phyloP scores from a whole-genome alignment of 768 basidiomycete genomes.

The Mycena haematopus region DNA sequence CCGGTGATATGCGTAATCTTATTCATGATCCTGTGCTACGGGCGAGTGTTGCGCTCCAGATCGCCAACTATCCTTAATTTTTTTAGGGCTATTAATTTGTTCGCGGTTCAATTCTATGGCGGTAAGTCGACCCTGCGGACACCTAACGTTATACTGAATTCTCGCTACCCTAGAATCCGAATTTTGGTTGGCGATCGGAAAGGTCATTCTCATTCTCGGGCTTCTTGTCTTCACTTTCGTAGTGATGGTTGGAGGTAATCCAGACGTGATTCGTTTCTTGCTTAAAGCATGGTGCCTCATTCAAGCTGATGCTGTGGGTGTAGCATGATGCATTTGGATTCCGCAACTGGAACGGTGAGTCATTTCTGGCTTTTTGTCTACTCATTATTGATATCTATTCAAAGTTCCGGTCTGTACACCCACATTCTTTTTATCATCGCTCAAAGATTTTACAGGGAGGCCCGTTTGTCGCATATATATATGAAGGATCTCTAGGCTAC shows the following conservation, averaged over 20 bases:
- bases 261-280: not conserved
- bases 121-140: constrained; percentile 35
- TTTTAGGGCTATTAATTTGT: constrained; percentile 50
- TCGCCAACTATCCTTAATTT: not conserved
- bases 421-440: not conserved
- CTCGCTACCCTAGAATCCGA: constrained; percentile 48
- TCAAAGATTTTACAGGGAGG: constrained; percentile 37
- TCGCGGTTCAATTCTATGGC: constrained; percentile 56
- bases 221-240: constrained; percentile 60
- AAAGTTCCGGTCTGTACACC: constrained; percentile 38
- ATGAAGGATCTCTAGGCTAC: constrained; percentile 55
- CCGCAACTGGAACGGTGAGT: constrained; percentile 50
- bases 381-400: constrained; percentile 36
- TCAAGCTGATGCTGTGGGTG: constrained; percentile 53
- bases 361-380: not conserved
- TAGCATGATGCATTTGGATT: constrained; percentile 60
- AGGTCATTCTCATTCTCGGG: constrained; percentile 52
- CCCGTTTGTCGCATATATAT: constrained; percentile 64
- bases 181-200: constrained; percentile 61
- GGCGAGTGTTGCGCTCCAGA: not conserved
- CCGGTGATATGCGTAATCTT: constrained; percentile 53
- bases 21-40: constrained; percentile 47
- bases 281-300: no score
- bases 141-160: not conserved
- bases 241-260: constrained; percentile 48